Base-by-base conservation (phyloP, 2,329 filamentous ascomycete genomes). In the Metarhizium sp. region DNA sequence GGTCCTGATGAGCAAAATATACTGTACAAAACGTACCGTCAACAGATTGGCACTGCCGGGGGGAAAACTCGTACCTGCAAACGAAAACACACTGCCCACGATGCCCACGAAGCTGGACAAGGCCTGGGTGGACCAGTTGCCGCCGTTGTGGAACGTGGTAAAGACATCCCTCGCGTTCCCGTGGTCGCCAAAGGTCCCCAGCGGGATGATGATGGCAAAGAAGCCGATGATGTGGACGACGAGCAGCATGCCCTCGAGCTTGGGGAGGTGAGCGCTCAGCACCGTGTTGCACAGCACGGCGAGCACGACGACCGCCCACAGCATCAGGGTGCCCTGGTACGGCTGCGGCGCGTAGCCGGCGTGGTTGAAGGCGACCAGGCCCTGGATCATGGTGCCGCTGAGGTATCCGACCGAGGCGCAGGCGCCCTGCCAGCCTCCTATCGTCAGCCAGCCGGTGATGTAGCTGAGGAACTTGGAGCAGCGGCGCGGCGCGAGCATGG, bases 391-490 rank as follows among this genome's bases (percentile, higher is more conserved):
- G 36, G 72, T 76, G 3, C 73, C 77, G 0, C 70, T 71, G 11
- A 80, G 64, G 30, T 75, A 74, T 0, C 71, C 70, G n/a, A 70
- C 68, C 10, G 73, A 66, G 0, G 64, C 59, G 0, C 62, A 62
- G 0, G 65, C 63, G 11, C 65, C 65, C 51, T 67, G 74, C 77
- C 75, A 79, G 13, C 71, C 75, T 16, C 74, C 68, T 14, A 78
- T 69, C 0, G 73, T 74, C 45, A 78, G 63, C 78, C 76, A 79
- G 53, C 75, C 72, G n/a, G 16, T 62, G 4, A 77, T 66, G 61
- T 83, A 84, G 58, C 78, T 81, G 6, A 83, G 67, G 50, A 78
- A 75, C 56, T 76, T 78, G 59, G 81, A 75, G 32, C 71, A 72
- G 20, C 67, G 68, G 1, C 66, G 66, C 0, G 78, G 75, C 2